phyloP scores from a whole-genome alignment of 148 eudicot genomes.

The Fagopyrum homotropicum region DNA sequence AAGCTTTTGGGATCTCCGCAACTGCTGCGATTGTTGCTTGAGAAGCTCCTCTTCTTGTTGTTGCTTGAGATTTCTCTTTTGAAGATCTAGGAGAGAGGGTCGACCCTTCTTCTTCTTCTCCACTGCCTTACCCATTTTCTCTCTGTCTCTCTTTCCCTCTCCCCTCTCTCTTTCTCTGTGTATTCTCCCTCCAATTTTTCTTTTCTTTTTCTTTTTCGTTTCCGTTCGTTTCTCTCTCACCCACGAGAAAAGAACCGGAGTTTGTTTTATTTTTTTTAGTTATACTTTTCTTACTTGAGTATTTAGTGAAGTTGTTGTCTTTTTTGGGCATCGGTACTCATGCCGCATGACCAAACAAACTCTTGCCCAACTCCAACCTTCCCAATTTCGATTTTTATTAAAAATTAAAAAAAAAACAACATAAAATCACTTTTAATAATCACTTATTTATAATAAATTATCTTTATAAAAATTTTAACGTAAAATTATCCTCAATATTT shows the following conservation, averaged over 20 bases:
- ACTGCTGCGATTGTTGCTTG: slow-evolving; percentile 7
- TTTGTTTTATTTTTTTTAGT: background rate
- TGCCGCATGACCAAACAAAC: background rate
- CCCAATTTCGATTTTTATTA: background rate
- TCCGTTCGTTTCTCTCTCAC: slow-evolving; percentile 4
- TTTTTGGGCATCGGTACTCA: background rate
- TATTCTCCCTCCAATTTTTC: slow-evolving; percentile 11
- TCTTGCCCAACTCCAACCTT: too few species aligned
- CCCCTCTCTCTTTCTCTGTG: slow-evolving; percentile 11
- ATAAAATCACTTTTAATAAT: too few species aligned
- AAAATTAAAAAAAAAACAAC: too few species aligned
- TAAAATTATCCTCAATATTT: too few species aligned
- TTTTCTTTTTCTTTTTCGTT: background rate
- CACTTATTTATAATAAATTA: too few species aligned
- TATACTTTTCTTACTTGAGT: background rate
- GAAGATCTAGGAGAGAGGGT: slow-evolving; percentile 53
- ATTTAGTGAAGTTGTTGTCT: background rate
- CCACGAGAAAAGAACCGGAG: slow-evolving; percentile 6
- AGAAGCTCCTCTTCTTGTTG: slow-evolving; percentile 20
- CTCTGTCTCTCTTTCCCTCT: background rate
- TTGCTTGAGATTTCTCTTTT: slow-evolving; percentile 32
- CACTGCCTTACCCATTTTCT: slow-evolving; percentile 34
- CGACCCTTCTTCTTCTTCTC: slow-evolving; percentile 57
- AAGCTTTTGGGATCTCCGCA: slow-evolving; percentile 10
- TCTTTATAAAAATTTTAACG: too few species aligned